These are phyloP conservation scores for Rhizopogon vesiculosus DNA, from an alignment of 768 basidiomycete species.

Conservation along the genomic window DNA sequence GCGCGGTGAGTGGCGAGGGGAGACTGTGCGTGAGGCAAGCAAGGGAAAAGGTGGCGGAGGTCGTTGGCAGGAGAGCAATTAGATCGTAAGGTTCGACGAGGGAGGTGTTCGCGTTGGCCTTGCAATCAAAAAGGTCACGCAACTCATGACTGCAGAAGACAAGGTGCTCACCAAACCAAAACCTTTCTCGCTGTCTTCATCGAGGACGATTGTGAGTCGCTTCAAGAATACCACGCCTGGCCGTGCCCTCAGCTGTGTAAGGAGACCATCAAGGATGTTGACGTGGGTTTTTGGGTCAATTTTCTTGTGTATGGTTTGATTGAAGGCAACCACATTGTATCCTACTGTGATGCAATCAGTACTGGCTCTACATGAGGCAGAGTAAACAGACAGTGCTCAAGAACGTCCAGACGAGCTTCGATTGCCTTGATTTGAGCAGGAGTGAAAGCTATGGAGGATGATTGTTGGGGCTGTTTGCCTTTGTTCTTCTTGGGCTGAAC, in stretches of 20 bases:
- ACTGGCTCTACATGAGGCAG: neutral
- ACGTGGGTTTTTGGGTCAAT: constrained; percentile 68
- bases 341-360: constrained; percentile 54
- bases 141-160: neutral
- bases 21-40: constrained; percentile 78
- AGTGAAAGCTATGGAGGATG: constrained; percentile 36
- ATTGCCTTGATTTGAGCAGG: constrained; percentile 52
- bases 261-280: constrained; percentile 55
- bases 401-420: constrained; percentile 61
- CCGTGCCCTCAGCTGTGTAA: constrained; percentile 57
- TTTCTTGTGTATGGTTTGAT: constrained; percentile 65
- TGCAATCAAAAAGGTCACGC: neutral
- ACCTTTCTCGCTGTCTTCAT: constrained; percentile 83
- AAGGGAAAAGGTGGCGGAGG: constrained; percentile 63
- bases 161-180: constrained; percentile 63
- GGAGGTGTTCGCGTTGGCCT: constrained; percentile 70
- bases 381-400: constrained; percentile 60
- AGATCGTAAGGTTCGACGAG: constrained; percentile 70
- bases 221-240: constrained; percentile 64
- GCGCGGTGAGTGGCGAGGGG: constrained; percentile 73
- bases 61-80: constrained; percentile 71
- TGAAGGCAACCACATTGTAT: constrained; percentile 77
- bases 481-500: constrained; percentile 23
- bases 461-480: constrained; percentile 31
- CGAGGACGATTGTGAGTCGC: constrained; percentile 73